Base-by-base conservation (phyloP, 129 eudicot genomes). In the Cynara cardunculus region DNA sequence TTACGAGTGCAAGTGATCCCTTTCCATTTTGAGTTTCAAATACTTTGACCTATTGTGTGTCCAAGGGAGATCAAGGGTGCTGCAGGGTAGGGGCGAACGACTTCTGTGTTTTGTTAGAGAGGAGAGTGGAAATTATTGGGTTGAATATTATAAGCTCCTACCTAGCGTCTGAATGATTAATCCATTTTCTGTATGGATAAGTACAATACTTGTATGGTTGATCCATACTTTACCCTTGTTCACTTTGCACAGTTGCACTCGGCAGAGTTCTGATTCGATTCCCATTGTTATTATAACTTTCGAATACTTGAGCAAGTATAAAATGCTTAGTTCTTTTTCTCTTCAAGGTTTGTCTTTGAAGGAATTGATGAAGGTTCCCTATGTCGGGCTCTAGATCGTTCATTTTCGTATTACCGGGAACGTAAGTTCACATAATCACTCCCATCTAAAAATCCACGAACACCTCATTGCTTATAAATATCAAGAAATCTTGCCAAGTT, bases 321-420 rank as follows among this genome's bases (percentile, higher is more conserved):
- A 53, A 19, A 25, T 31, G 37, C 75, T 11, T 13, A 6, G 78
- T 79, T 59, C 37, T 72, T 46, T 72, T 53, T n/a, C 28, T 49
- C 8, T 81, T 44, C 78, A 62, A 91, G 97, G 73, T 93, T 93
- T 77, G 93, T 93, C 24, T 91, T 93, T 78, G 94, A 93, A 85
- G 98, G 97, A 80, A 91, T 91, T 31, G 98, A 93, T 56, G 94
- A 93, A 86, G 90, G 81, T 73, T 91, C 98, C 28, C 76, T 93
- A 35, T 82, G 75, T 24, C 27, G 41, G 31, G 90, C 97, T 72
- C 83, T 93, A 71, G 91, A 85, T 64, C 97, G 93, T 65, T 90
- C 98, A 68, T 91, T 91, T 82, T 78, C 87, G 8, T 85, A 77
- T 78, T 91, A 91, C 83, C 70, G 59, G 30, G 85, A 89, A 39